Evolutionary conservation across 2,329 filamentous ascomycete genomes (phyloP).

Genomic region (Arthroderma uncinatum): DNA sequence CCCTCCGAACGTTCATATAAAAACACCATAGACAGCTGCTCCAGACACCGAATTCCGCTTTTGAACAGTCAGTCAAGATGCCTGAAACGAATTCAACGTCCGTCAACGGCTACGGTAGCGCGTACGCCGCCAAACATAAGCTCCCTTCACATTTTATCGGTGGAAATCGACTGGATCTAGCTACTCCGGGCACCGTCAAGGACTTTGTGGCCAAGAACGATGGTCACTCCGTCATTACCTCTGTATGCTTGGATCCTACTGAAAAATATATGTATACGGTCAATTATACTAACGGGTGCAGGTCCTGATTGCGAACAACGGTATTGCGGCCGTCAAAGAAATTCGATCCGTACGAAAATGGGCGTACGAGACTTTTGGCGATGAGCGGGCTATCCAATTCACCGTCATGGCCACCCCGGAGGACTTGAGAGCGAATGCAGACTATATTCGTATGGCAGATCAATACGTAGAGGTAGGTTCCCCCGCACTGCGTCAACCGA

Average conservation of each 20-base stretch:
- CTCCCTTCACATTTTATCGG: conserved; percentile 92
- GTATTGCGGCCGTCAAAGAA: conserved; percentile 98
- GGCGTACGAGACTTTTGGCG: conserved; percentile 98
- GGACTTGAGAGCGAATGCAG: conserved; percentile 92
- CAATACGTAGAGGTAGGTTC: conserved; percentile 87
- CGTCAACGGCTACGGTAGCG: conserved; percentile 46
- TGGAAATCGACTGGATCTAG: conserved; percentile 75
- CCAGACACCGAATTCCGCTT: conserved; percentile 4
- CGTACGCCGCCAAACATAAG: conserved; percentile 69
- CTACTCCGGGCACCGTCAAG: conserved; percentile 76
- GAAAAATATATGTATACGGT: not conserved
- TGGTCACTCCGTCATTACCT: conserved; percentile 96
- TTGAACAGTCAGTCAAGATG: conserved; percentile 26
- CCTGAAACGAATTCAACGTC: conserved; percentile 25
- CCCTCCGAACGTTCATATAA: conserved; percentile 3
- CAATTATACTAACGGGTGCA: conserved; percentile 36
- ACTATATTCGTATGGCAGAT: conserved; percentile 99
- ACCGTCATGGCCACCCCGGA: conserved; percentile 99
- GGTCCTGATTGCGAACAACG: conserved; percentile 99
- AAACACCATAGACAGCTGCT: not conserved
- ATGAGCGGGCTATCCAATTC: conserved; percentile 96
- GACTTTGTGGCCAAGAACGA: conserved; percentile 85
- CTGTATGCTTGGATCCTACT: conserved; percentile 50
- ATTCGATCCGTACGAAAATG: conserved; percentile 99
- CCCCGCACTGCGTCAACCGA: no score